Conservation (phyloP, 2,329 filamentous ascomycete species). For the Fusarium burgessii region DNA sequence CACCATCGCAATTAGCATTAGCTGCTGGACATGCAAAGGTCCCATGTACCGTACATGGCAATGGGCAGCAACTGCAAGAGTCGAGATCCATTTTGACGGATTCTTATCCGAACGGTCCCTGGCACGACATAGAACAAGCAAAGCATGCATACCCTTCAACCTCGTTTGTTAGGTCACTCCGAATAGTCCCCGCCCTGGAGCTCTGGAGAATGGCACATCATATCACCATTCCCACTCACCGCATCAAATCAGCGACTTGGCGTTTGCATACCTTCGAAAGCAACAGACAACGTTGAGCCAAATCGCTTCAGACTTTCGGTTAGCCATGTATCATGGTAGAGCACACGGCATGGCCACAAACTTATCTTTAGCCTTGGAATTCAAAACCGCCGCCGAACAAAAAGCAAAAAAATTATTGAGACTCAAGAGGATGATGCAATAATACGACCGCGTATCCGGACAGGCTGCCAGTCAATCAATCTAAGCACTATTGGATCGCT, state of each 20-base stretch:
- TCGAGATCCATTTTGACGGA: slow-evolving; percentile 30
- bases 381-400: slow-evolving; percentile 24
- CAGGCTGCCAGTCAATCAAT: slow-evolving; percentile 28
- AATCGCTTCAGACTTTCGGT: slow-evolving; percentile 8
- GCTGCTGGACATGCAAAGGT: slow-evolving; percentile 7
- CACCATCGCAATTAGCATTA: neutral
- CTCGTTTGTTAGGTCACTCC: slow-evolving; percentile 16
- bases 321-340: neutral
- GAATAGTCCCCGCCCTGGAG: slow-evolving; percentile 28
- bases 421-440: slow-evolving; percentile 43
- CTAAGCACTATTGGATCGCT: slow-evolving; percentile 37
- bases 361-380: slow-evolving; percentile 23
- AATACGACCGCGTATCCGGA: slow-evolving; percentile 36
- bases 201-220: slow-evolving; percentile 41
- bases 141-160: neutral
- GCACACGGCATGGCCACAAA: slow-evolving; percentile 4
- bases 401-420: slow-evolving; percentile 35
- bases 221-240: slow-evolving; percentile 24
- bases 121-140: neutral
- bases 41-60: neutral
- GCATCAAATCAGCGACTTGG: slow-evolving; percentile 36
- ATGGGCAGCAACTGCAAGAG: slow-evolving; percentile 18
- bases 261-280: slow-evolving; percentile 24
- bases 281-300: slow-evolving; percentile 16
- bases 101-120: slow-evolving; percentile 27